These are phyloP conservation scores for Aspergillus alliaceus DNA, from an alignment of 2,329 filamentous ascomycete genomes.

Conservation along the genomic window DNA sequence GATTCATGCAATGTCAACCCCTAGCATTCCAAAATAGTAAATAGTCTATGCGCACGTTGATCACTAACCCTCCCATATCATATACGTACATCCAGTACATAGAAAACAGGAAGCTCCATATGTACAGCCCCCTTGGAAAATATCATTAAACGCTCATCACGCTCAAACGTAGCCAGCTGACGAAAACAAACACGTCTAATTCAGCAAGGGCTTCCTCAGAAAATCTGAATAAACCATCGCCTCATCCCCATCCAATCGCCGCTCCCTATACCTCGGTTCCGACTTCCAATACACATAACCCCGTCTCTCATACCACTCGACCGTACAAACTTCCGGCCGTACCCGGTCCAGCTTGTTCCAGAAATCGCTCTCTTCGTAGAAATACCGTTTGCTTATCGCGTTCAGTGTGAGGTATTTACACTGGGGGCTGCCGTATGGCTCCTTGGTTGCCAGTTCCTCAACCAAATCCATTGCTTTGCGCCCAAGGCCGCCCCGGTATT, in stretches of 20 bases:
- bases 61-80: not conserved
- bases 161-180: not conserved
- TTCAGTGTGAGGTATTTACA: conserved; percentile 18
- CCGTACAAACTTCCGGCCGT: conserved; percentile 14
- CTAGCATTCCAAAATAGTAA: not conserved
- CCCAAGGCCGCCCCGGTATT: conserved; percentile 23
- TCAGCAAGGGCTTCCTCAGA: conserved; percentile 21
- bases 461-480: conserved; percentile 18
- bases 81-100: not conserved
- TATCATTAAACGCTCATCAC: not conserved
- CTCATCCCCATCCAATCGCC: conserved; percentile 7
- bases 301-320: conserved; percentile 27
- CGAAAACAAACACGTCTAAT: not conserved
- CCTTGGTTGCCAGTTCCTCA: conserved; percentile 18
- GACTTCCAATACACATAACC: conserved; percentile 30
- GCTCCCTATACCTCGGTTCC: conserved; percentile 18
- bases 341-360: conserved; percentile 9
- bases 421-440: conserved; percentile 17
- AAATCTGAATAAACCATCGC: conserved; percentile 20
- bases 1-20: not conserved
- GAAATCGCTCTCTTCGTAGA: conserved; percentile 20
- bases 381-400: conserved; percentile 22
- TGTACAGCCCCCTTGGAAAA: not conserved
- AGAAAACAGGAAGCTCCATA: not conserved
- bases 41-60: not conserved